Percentiles rank a stretch among this genome's conserved stretches.
Conservation (phyloP, 2,329 filamentous ascomycete genomes). For the Penicillium sp. region DNA sequence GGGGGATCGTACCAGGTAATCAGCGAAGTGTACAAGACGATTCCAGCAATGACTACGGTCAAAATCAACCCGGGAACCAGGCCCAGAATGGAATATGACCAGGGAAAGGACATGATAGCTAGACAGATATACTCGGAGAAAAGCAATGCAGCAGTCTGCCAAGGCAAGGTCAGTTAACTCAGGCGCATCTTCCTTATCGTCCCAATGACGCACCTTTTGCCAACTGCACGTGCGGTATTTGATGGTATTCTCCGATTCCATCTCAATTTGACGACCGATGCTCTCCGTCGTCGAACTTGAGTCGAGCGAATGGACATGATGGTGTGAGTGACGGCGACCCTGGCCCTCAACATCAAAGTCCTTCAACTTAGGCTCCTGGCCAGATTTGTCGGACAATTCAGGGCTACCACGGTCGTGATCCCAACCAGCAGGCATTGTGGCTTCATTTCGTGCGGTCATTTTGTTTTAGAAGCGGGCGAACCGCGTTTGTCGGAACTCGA, state of each 20-base stretch:
- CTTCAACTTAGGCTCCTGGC: slow-evolving; percentile 28
- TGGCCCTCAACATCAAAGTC: slow-evolving; percentile 31
- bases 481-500: slow-evolving; percentile 34
- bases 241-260: slow-evolving; percentile 74
- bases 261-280: slow-evolving; percentile 65
- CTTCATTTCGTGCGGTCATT: slow-evolving; percentile 37
- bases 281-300: slow-evolving; percentile 44
- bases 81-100: slow-evolving; percentile 83
- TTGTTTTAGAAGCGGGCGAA: slow-evolving; percentile 34
- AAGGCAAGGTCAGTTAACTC: slow-evolving; percentile 7
- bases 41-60: slow-evolving; percentile 69
- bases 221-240: slow-evolving; percentile 91
- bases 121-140: slow-evolving; percentile 96
- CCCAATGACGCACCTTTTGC: slow-evolving; percentile 65
- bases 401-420: slow-evolving; percentile 14
- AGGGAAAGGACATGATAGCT: slow-evolving; percentile 92
- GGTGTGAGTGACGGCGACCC: slow-evolving; percentile 18
- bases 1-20: slow-evolving; percentile 53
- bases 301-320: slow-evolving; percentile 23
- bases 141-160: slow-evolving; percentile 74
- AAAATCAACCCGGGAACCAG: slow-evolving; percentile 82
- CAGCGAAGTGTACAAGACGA: slow-evolving; percentile 80
- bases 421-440: slow-evolving; percentile 17
- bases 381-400: slow-evolving; percentile 23
- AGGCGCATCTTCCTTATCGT: neutral